These are phyloP conservation scores for Hondaea fermentalgiana DNA, from an alignment of 108 stramenopile genomes.

Conservation along the genomic window DNA sequence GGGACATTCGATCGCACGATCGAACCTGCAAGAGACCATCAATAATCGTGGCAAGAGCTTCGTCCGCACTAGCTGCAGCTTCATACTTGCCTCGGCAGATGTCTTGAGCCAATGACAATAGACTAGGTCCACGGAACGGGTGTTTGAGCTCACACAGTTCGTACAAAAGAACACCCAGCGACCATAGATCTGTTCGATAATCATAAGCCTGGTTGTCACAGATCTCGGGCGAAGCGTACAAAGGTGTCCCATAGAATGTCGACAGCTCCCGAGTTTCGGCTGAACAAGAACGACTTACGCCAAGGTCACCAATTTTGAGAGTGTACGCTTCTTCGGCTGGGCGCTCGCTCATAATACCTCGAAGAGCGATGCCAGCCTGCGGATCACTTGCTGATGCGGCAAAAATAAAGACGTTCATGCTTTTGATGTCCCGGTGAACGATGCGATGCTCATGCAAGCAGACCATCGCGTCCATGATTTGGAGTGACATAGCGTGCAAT, in stretches of 20 bases:
- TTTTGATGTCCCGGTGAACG: slow-evolving; percentile 36
- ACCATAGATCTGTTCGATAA: slow-evolving; percentile 34
- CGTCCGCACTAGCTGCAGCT: neutral
- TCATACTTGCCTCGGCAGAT: neutral
- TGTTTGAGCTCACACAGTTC: slow-evolving; percentile 19
- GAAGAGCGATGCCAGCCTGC: neutral
- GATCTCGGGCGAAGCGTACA: slow-evolving; percentile 32
- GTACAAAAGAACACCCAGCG: slow-evolving; percentile 30
- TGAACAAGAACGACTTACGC: slow-evolving; percentile 18
- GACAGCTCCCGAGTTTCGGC: slow-evolving; percentile 15
- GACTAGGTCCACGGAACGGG: slow-evolving; percentile 17
- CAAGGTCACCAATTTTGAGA: slow-evolving; percentile 29
- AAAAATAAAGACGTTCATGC: neutral
- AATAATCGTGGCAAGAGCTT: neutral
- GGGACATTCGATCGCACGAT: neutral
- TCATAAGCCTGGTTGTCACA: slow-evolving; percentile 26
- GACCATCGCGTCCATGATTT: slow-evolving; percentile 18
- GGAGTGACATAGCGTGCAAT: neutral
- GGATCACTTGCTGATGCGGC: neutral
- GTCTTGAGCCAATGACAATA: neutral
- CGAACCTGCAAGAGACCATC: neutral
- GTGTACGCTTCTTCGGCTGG: neutral
- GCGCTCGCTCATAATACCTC: neutral
- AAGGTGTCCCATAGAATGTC: slow-evolving; percentile 38
- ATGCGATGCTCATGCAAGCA: slow-evolving; percentile 24